Evolutionary conservation across 768 basidiomycete species (phyloP).

Genomic region (Suillus subaureus): DNA sequence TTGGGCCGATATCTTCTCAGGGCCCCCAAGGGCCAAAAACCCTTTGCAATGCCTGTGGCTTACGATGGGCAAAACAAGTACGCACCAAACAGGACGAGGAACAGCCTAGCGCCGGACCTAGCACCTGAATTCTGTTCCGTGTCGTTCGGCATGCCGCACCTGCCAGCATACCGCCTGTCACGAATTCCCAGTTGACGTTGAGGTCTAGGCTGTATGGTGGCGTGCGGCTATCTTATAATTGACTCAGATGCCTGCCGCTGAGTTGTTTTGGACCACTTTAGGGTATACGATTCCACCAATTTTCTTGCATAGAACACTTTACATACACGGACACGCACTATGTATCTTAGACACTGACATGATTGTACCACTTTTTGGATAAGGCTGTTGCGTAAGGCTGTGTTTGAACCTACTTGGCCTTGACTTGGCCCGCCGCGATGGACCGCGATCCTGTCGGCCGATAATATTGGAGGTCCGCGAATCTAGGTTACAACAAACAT

Average conservation of each 20-base stretch:
- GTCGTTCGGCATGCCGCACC: not conserved
- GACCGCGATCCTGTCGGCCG: not conserved
- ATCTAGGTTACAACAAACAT: too few species aligned
- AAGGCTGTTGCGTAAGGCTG: not conserved
- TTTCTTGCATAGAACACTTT: slow-evolving; percentile 18
- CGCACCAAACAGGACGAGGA: slow-evolving; percentile 45
- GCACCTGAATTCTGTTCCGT: slow-evolving; percentile 15
- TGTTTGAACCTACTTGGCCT: not conserved
- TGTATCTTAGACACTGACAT: slow-evolving; percentile 7
- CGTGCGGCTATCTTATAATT: not conserved
- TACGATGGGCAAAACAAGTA: slow-evolving; percentile 87
- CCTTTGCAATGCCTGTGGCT: slow-evolving; percentile 94
- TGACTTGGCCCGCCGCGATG: not conserved
- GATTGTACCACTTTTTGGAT: not conserved
- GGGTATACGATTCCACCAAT: not conserved
- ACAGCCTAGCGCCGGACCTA: slow-evolving; percentile 25
- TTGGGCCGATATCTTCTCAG: slow-evolving; percentile 37
- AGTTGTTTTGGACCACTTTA: not conserved
- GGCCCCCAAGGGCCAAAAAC: slow-evolving; percentile 96
- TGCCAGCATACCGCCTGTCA: not conserved
- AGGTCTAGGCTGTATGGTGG: not conserved
- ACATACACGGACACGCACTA: slow-evolving; percentile 12
- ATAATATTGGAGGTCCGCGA: not conserved
- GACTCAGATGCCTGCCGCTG: not conserved
- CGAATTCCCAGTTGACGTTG: not conserved